Evolutionary conservation across 2,329 filamentous ascomycete genomes (phyloP).

Genomic region (Ceratocystis huliohia): DNA sequence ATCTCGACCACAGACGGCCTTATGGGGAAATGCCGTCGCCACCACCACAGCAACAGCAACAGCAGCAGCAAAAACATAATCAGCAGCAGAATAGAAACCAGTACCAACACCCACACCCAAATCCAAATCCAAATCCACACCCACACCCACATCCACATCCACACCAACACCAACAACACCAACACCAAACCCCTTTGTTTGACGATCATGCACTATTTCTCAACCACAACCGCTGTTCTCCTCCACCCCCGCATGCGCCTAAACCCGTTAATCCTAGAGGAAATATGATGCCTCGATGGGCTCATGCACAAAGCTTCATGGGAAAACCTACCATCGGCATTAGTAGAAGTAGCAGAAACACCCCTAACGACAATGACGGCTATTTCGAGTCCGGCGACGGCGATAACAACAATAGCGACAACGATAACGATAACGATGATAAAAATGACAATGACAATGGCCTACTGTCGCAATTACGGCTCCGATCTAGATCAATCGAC

Average conservation of each 20-base stretch:
- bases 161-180: background rate
- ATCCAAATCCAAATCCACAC: background rate
- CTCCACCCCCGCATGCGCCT: constrained; percentile 18
- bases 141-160: background rate
- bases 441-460: too few species aligned
- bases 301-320: constrained; percentile 17
- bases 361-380: background rate
- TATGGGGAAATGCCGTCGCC: too few species aligned
- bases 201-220: constrained; percentile 18
- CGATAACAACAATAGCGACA: background rate
- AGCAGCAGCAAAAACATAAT: background rate
- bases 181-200: background rate
- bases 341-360: background rate
- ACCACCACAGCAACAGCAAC: background rate
- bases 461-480: too few species aligned
- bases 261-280: constrained; percentile 16
- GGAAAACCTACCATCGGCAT: background rate
- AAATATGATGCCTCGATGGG: constrained; percentile 19
- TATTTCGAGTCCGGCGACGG: background rate
- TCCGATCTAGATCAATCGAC: too few species aligned
- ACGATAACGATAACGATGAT: too few species aligned
- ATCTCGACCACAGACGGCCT: too few species aligned
- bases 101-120: background rate
- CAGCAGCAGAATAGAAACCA: constrained; percentile 13
- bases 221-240: constrained; percentile 12